Conservation (phyloP, 176 grass and related monocot genomes). For the Hordeum marinum region DNA sequence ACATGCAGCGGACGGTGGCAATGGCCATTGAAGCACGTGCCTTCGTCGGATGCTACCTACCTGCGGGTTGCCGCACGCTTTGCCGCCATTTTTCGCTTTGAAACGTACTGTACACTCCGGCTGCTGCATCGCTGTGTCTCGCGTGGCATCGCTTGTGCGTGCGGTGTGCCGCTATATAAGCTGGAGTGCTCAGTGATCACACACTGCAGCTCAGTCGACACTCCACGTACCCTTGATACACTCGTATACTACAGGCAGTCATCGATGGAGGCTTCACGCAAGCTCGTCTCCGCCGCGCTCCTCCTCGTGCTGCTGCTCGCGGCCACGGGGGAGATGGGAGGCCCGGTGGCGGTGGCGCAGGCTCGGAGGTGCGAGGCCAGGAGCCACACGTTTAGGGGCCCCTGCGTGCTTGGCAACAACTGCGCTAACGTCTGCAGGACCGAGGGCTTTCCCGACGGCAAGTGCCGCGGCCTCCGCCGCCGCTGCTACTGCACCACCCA, state of each 20-base stretch:
- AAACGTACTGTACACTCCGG: too few species aligned
- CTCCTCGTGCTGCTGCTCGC: background rate
- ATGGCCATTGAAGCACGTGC: too few species aligned
- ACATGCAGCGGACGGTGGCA: too few species aligned
- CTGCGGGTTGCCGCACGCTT: too few species aligned
- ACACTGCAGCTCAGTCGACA: too few species aligned
- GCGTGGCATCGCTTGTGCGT: too few species aligned
- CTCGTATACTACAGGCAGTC: too few species aligned
- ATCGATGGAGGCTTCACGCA: background rate
- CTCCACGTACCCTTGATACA: too few species aligned
- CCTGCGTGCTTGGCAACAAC: slow-evolving; percentile 41
- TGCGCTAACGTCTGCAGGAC: slow-evolving; percentile 68
- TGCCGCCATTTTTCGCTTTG: too few species aligned
- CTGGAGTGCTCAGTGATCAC: background rate
- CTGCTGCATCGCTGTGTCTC: too few species aligned
- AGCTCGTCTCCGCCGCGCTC: background rate
- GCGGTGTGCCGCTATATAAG: background rate
- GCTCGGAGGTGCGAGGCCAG: slow-evolving; percentile 48
- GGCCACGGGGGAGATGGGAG: slow-evolving; percentile 35
- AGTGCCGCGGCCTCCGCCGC: slow-evolving; percentile 52
- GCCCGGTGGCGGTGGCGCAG: slow-evolving; percentile 44
- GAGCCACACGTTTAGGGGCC: slow-evolving; percentile 63
- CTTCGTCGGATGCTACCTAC: too few species aligned
- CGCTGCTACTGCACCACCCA: slow-evolving; percentile 62
- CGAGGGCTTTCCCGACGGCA: slow-evolving; percentile 64